These are phyloP conservation scores for Phytophthora foliorum DNA, from an alignment of 352 stramenopile species.

Conservation along the genomic window DNA sequence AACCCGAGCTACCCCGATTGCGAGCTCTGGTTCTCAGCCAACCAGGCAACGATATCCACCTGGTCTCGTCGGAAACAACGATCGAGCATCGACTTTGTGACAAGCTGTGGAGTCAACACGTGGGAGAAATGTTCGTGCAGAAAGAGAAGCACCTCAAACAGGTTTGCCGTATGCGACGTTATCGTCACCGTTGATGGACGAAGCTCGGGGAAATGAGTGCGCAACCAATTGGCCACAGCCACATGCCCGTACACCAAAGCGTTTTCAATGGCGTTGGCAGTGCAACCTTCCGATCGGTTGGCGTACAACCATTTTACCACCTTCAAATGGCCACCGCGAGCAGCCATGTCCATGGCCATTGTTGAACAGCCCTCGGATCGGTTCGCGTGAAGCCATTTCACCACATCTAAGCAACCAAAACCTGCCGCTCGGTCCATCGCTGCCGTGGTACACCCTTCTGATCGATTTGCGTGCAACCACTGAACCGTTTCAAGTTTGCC, in stretches of 20 bases:
- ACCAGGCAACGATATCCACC: neutral
- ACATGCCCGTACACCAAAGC: neutral
- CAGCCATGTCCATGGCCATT: conserved; percentile 3
- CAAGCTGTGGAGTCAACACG: conserved; percentile 1
- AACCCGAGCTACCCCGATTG: too few relatives aligned
- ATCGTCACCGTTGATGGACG: neutral
- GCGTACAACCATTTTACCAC: conserved; percentile 5
- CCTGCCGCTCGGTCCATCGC: conserved; percentile 5
- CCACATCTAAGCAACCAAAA: neutral
- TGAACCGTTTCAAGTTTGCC: neutral
- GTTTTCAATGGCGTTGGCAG: neutral
- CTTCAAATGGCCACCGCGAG: neutral
- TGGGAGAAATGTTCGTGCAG: neutral
- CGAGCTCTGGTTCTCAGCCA: neutral
- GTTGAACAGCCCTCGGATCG: neutral
- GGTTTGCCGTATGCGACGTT: neutral
- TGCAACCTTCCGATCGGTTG: conserved; percentile 8
- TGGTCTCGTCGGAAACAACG: neutral
- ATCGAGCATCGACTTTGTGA: neutral
- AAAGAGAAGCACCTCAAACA: conserved; percentile 9
- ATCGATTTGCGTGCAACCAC: neutral
- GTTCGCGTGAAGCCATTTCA: conserved; percentile 10
- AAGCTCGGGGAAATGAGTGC: neutral
- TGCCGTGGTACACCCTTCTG: neutral
- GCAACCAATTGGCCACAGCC: neutral